These are phyloP conservation scores for Lecanosticta acicola DNA, from an alignment of 2,329 filamentous ascomycete species.

Conservation along the genomic window DNA sequence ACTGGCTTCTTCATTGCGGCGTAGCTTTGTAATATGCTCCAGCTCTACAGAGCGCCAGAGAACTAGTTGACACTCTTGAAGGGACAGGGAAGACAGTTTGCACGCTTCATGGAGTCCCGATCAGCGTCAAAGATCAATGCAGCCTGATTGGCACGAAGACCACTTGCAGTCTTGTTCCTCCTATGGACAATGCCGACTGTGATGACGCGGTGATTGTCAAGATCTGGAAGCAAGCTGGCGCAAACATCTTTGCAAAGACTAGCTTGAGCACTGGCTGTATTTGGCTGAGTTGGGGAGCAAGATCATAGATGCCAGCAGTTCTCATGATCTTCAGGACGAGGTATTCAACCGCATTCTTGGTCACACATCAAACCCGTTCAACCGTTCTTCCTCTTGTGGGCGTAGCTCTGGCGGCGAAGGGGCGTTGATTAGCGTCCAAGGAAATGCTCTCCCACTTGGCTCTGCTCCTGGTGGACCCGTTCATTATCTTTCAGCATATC, in stretches of 20 bases:
- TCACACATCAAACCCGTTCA: constrained; percentile 51
- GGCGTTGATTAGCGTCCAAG: constrained; percentile 48
- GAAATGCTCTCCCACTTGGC: constrained; percentile 51
- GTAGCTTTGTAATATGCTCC: constrained; percentile 37
- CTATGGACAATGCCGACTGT: constrained; percentile 43
- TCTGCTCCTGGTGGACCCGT: constrained; percentile 42
- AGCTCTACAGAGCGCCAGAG: constrained; percentile 36
- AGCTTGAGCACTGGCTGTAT: constrained; percentile 29
- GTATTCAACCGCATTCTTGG: constrained; percentile 49
- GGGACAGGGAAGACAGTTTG: constrained; percentile 33
- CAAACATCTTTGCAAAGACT: constrained; percentile 49
- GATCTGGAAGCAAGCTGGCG: constrained; percentile 44
- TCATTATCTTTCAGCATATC: constrained; percentile 44
- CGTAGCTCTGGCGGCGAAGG: constrained; percentile 55
- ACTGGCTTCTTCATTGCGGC: constrained; percentile 46
- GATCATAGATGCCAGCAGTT: constrained; percentile 53
- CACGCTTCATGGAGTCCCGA: constrained; percentile 49
- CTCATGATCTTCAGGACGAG: constrained; percentile 34
- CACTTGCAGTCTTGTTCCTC: constrained; percentile 21
- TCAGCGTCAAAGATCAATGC: constrained; percentile 49
- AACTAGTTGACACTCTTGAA: constrained; percentile 31
- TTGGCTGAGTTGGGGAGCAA: constrained; percentile 42
- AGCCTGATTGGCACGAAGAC: constrained; percentile 31
- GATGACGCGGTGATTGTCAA: constrained; percentile 48
- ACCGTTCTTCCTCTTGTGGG: constrained; percentile 47